Evolutionary conservation across 163 green algal species (phyloP).

Genomic region (Volvox carteri): DNA sequence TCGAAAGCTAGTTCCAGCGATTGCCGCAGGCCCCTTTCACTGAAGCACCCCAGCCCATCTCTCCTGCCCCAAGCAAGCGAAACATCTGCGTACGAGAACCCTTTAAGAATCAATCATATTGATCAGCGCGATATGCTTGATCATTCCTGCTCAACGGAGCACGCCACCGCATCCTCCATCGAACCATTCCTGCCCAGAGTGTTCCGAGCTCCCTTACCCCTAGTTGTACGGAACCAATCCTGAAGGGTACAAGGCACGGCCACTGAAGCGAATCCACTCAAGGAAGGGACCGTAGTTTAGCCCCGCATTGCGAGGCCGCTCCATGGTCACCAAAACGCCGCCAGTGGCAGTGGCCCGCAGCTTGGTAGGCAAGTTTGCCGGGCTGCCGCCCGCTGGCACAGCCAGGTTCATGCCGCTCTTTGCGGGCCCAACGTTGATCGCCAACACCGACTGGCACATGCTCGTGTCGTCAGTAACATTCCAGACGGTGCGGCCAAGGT

Average conservation of each 20-base stretch:
- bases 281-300: slow-evolving; percentile 11
- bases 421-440: background rate
- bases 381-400: background rate
- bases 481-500: background rate
- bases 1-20: too few species aligned
- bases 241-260: slow-evolving; percentile 2
- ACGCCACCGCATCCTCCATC: too few species aligned
- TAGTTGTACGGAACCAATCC: background rate
- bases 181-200: too few species aligned
- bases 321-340: background rate
- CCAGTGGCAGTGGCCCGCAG: background rate
- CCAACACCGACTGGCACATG: background rate
- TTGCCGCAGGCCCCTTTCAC: too few species aligned
- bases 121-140: too few species aligned
- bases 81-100: too few species aligned
- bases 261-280: background rate
- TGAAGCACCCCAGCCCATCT: too few species aligned
- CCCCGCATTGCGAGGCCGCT: background rate
- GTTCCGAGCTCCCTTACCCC: background rate
- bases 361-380: background rate
- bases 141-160: too few species aligned
- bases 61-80: too few species aligned
- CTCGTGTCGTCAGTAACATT: background rate
- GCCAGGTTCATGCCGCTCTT: background rate
- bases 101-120: too few species aligned